Evolutionary conservation across 768 basidiomycete genomes (phyloP), one percentile per base, ranked within the genome.

Genomic region (Xerocomus brunneocitrinus): DNA sequence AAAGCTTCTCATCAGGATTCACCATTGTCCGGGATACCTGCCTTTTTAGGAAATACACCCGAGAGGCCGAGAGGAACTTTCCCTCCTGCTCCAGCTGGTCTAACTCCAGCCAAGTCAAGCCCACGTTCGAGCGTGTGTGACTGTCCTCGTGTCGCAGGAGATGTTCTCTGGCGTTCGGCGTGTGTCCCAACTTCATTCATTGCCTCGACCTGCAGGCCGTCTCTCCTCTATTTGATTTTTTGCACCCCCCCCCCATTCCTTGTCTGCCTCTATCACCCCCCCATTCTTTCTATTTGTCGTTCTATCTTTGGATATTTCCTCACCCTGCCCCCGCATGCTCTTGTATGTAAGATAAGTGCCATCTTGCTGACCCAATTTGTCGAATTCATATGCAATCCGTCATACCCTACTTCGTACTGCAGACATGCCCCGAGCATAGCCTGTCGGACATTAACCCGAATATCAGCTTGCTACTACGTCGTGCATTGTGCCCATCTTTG

Each of bases 391-490:
- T 13, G 12, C 12, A 34, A 34, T 34, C 12, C 19, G 39, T 40
- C 22, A 40, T 40, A 40, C 39, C 19, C 12, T 16, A 4, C 30
- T 31, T 35, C 19, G 39, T 19, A 40, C 22, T 40, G 39, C 22
- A 40, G 35, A 32, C 31, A 41, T 51, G 50, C 50, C 25, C 31
- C 16, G 19, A 13, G 44, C 47, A 48, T 31, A 49, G 38, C 40
- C 30, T 40, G 48, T 50, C 65, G 65, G 63, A 66, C 56, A 67
- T 64, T 64, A 58, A 64, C 54, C 28, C 44, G 40, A 39, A 39
- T 36, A 39, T 53, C 48, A 54, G 31, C 19, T 49, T 49, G 38
- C 47, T 14, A 19, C 43, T 57, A 41, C 54, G 42, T 54, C 61
- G 50, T 60, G 61, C 48, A 31, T 12, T 50, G 35, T 41, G 39